Conservation (phyloP, 148 eudicot genomes). For the Limonium bicolor region DNA sequence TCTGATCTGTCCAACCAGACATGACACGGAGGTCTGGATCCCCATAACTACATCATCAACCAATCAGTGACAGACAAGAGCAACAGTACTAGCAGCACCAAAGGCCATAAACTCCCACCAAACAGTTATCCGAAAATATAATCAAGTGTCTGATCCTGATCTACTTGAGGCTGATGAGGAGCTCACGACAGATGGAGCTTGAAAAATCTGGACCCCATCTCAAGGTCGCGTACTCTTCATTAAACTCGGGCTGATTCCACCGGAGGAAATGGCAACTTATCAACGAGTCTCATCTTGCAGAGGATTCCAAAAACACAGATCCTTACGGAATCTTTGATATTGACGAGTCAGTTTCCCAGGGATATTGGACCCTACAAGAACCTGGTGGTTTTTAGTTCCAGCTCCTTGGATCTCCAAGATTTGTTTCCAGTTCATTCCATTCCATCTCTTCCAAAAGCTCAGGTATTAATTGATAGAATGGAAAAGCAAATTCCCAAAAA, state of each 20-base stretch:
- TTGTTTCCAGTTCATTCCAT: slow-evolving; percentile 46
- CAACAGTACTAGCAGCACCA: slow-evolving; percentile 22
- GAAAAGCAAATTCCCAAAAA: too few species aligned
- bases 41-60: neutral
- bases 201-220: slow-evolving; percentile 65
- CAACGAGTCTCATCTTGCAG: slow-evolving; percentile 28
- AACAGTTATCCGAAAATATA: slow-evolving; percentile 82
- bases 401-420: slow-evolving; percentile 67
- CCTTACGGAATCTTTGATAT: slow-evolving; percentile 61
- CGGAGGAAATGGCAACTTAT: slow-evolving; percentile 5
- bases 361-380: slow-evolving; percentile 95
- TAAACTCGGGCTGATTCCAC: slow-evolving; percentile 44
- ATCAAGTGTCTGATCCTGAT: slow-evolving; percentile 70
- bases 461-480: slow-evolving; percentile 45
- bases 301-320: slow-evolving; percentile 68
- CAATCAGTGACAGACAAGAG: neutral
- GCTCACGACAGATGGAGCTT: slow-evolving; percentile 60
- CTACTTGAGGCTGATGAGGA: slow-evolving; percentile 53
- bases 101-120: slow-evolving; percentile 49
- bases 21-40: too few species aligned
- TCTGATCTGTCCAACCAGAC: too few species aligned
- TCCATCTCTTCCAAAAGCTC: slow-evolving; percentile 54
- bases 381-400: slow-evolving; percentile 59
- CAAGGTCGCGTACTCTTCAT: slow-evolving; percentile 35
- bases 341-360: slow-evolving; percentile 55